Base-by-base conservation (phyloP, 495 filamentous ascomycete genomes). In the Neurospora sp. region DNA sequence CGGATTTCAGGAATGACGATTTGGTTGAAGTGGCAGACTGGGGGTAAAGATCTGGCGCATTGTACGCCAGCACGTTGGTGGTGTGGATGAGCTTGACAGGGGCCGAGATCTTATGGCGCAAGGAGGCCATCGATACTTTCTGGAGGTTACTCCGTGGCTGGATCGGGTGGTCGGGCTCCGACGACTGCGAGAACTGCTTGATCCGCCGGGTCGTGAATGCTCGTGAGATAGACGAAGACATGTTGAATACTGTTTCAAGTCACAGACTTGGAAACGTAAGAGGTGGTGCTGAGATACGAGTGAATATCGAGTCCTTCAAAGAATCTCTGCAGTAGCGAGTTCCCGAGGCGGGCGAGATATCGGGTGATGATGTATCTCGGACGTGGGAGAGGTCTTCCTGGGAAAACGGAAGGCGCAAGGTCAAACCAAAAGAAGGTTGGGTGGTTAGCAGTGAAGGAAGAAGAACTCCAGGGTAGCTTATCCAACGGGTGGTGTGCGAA, bases 61-160 rank as follows among this genome's bases (percentile, higher is more conserved):
- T 94, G 86, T 96, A 97, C 21, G 93, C 92, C 21, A 97, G 90
- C 90, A 94, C 93, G 81, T 98, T 99, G 73, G 96, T 98, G 5
- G 96, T 97, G 24, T 95, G 97, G 37, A 97, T 82, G 62, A 99
- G 86, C 80, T 92, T 90, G 69, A 98, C 86, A 3, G 96, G 96
- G 13, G 86, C 88, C 24, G 96, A 99, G 78, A 99, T 99, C 83
- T 96, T 88, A 77, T 84, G 77, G 72, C 88, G 85, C 74, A 88
- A 84, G 5, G 82, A 78, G 24, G 76, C 71, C 54, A 77, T 73
- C 28, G 78, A 77, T 10, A 76, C 78, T 77, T 83, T 86, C 2
- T 80, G 83, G 13, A 85, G 86, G 73, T 85, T 83, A 76, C 83
- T 85, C 71, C 85, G 82, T 31, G 83, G 82, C 5, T 84, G 84